Conservation (phyloP, 805 yeast species). For the Millerago galiae region DNA sequence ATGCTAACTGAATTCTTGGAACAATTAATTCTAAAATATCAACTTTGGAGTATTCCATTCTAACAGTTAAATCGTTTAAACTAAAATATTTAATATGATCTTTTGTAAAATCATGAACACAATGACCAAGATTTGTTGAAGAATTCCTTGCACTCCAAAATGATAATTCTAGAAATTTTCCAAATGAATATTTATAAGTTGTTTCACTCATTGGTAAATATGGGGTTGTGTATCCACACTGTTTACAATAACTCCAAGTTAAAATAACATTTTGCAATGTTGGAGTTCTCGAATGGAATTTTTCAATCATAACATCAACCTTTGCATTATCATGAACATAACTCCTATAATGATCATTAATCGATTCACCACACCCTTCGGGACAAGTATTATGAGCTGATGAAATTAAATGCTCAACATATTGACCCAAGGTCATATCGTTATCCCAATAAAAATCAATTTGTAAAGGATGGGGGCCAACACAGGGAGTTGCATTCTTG, state of each 20-base stretch:
- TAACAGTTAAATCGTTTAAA: constrained; percentile 66
- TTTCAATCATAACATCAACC: constrained; percentile 70
- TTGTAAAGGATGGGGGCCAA: constrained; percentile 80
- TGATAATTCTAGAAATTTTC: constrained; percentile 81
- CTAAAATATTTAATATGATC: constrained; percentile 85
- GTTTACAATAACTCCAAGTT: constrained; percentile 89
- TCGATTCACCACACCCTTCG: constrained; percentile 71
- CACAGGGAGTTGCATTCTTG: constrained; percentile 83
- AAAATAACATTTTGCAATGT: constrained; percentile 63
- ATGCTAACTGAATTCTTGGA: constrained; percentile 65
- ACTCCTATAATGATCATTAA: constrained; percentile 72
- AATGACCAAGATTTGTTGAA: constrained; percentile 53
- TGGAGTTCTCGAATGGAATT: constrained; percentile 46
- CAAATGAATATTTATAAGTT: constrained; percentile 88
- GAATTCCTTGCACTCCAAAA: constrained; percentile 64
- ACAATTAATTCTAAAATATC: constrained; percentile 73
- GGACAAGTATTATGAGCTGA: constrained; percentile 65
- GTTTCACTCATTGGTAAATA: constrained; percentile 76
- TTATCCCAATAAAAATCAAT: constrained; percentile 88
- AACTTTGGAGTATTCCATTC: constrained; percentile 70
- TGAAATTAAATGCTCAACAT: constrained; percentile 69
- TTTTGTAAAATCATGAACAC: constrained; percentile 75
- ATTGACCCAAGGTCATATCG: constrained; percentile 86
- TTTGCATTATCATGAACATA: constrained; percentile 87
- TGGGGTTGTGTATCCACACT: constrained; percentile 71